Evolutionary conservation across 108 stramenopile species (phyloP).

Genomic region (Pseudonitzschia multiseries): DNA sequence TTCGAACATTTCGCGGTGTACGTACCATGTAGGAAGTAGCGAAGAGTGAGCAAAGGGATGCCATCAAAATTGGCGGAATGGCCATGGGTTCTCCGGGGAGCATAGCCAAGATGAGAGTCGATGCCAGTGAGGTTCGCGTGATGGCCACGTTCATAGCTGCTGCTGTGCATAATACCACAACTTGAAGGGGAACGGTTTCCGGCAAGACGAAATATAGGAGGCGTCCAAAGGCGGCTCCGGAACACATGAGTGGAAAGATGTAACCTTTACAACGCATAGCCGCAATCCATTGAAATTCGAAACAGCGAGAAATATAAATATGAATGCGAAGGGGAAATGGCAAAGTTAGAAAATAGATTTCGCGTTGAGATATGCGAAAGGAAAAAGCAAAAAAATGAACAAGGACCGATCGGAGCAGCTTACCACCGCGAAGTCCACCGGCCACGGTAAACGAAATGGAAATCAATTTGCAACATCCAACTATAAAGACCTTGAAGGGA

Average conservation of each 20-base stretch:
- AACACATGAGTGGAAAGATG: conserved; percentile 64
- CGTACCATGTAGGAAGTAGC: conserved; percentile 58
- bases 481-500: conserved; percentile 35
- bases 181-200: conserved; percentile 38
- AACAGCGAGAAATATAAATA: no score
- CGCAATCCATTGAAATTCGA: no score
- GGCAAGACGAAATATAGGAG: conserved; percentile 41
- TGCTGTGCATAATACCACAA: conserved; percentile 51
- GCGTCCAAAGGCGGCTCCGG: conserved; percentile 61
- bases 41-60: conserved; percentile 51
- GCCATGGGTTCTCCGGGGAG: conserved; percentile 58
- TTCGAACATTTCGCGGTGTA: neutral
- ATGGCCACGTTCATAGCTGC: conserved; percentile 72
- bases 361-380: no score
- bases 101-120: conserved; percentile 52
- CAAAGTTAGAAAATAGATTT: neutral
- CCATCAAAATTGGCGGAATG: conserved; percentile 50
- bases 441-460: conserved; percentile 71
- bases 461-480: conserved; percentile 55
- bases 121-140: conserved; percentile 60
- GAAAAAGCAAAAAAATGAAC: neutral
- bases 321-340: neutral
- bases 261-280: conserved; percentile 33
- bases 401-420: neutral
- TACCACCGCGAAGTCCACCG: conserved; percentile 59